Percentiles rank a stretch among this genome's conserved stretches.
Conservation (phyloP, 73 alveolate species). For the Paramecium primaurelia region DNA sequence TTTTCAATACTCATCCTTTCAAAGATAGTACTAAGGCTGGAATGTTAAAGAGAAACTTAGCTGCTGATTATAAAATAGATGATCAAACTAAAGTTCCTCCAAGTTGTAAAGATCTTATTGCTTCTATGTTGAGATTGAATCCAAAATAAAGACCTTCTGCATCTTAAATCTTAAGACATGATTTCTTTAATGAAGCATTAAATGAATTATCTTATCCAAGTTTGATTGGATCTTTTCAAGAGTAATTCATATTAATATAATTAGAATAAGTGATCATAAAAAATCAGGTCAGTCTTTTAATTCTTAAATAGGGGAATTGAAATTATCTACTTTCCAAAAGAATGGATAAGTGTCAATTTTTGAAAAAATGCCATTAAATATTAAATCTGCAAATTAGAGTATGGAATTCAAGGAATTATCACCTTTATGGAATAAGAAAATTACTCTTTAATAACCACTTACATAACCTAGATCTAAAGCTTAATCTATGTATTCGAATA, state of each 20-base stretch:
- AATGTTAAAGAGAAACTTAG: neutral
- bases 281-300: neutral
- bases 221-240: neutral
- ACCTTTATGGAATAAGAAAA: neutral
- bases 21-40: neutral
- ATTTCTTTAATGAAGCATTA: neutral
- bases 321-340: neutral
- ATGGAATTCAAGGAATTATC: neutral
- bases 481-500: neutral
- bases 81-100: neutral
- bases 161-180: neutral
- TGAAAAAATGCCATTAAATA: neutral
- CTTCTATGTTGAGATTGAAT: neutral
- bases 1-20: neutral
- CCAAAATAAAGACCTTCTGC: conserved; percentile 5
- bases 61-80: neutral
- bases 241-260: neutral
- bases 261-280: neutral
- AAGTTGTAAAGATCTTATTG: neutral
- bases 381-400: neutral
- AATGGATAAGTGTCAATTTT: neutral
- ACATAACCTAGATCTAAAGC: neutral
- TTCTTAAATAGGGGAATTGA: neutral
- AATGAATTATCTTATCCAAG: neutral
- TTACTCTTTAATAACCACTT: neutral